Evolutionary conservation across 208 protist genomes (phyloP), one percentile per base, ranked within the genome.

Genomic region (Trypanosoma theileri): DNA sequence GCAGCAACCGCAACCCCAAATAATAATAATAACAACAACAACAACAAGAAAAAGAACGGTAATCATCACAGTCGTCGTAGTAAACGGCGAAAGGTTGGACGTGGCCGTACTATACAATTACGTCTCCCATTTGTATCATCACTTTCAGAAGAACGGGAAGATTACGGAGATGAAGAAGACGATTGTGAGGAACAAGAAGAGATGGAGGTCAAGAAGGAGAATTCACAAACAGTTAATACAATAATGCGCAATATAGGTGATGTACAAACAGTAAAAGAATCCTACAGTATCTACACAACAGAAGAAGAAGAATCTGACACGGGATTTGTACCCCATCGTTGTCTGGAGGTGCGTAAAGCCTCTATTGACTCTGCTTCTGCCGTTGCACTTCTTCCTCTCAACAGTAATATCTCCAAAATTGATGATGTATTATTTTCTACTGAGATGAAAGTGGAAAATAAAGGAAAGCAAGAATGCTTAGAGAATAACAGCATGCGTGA

Each of bases 251-350:
- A 19, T 59, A 59, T 4, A 3, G 1, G 16, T 48, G 44, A n/a
- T n/a, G 11, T 56, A 3, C 4, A 21, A 50, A 4, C 17, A 21
- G 12, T 14, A 24, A 24, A 60, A 35, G 56, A 51, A 19, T 6
- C 14, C 6, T 48, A 42, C 40, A 57, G 22, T 14, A 50, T 41
- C 14, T 71, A 71, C 40, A 3, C 48, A 19, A 71, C 66, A 26
- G 66, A 71, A 44, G 66, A 71, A 21, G 58, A 71, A 54, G 66
- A 71, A 24, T 19, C 48, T 44, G 44, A 71, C n/a, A 42, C 26
- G 1, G 11, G 22, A 22, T 19, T 28, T 46, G 35, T 10, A 17
- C 66, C 66, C 2, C 31, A 22, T 21, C 48, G 45, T 28, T 42
- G 40, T n/a, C 66, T 59, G 21, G 55, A 62, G 13, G 22, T 11